A percentile compares a stretch with the other conserved stretches of the same genome.
Conservation (phyloP, 345 rosid species). For the Acer saccharum region DNA sequence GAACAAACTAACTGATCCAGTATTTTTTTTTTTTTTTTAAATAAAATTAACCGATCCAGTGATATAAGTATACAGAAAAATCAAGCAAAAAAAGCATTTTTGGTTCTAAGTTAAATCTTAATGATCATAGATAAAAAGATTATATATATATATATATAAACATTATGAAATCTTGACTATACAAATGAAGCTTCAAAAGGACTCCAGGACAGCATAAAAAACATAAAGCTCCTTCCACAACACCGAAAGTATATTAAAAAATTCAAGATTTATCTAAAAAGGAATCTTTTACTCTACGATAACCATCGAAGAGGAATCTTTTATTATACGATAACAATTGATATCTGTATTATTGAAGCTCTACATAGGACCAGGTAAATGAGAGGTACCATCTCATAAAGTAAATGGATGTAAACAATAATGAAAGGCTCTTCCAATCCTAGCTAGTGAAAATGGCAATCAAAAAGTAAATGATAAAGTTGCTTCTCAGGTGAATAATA, state of each 20-base stretch:
- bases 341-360: slow-evolving; percentile 21
- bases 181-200: slow-evolving; percentile 2
- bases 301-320: slow-evolving; percentile 2
- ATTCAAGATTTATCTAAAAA: slow-evolving; percentile 3
- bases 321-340: not conserved
- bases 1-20: no score
- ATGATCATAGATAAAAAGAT: not conserved
- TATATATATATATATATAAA: no score
- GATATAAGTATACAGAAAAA: not conserved
- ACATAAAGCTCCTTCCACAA: not conserved
- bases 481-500: not conserved
- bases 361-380: slow-evolving; percentile 19
- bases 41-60: no score
- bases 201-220: slow-evolving; percentile 4
- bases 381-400: slow-evolving; percentile 17
- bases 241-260: not conserved
- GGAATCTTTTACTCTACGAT: not conserved
- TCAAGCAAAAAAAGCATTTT: not conserved
- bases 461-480: not conserved
- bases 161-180: no score
- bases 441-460: not conserved
- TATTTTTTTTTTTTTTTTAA: no score
- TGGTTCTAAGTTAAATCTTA: not conserved
- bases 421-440: slow-evolving; percentile 1
- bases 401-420: slow-evolving; percentile 1